phyloP scores from a whole-genome alignment of 192 early-diverging fungal species.

The Physocladia obscura region DNA sequence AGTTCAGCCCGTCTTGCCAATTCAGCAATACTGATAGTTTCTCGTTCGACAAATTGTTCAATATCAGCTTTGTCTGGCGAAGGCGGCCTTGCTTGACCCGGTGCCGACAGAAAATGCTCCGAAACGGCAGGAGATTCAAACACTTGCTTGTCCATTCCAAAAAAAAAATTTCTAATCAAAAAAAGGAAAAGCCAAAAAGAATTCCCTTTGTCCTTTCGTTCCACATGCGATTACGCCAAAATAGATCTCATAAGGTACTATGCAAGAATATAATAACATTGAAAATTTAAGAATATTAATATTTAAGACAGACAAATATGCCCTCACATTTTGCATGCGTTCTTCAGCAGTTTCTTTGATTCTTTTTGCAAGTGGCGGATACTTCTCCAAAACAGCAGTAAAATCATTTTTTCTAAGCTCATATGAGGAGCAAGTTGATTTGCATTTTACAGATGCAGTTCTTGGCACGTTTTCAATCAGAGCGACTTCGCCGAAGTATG shows the following conservation, averaged over 20 bases:
- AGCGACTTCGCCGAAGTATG: conserved; percentile 62
- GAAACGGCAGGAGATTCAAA: conserved; percentile 11
- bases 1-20: too few relatives aligned
- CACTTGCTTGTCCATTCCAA: background rate
- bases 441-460: conserved; percentile 45
- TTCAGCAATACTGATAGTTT: too few relatives aligned
- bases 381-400: conserved; percentile 32
- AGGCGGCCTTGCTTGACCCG: background rate
- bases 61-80: background rate
- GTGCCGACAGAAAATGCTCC: background rate
- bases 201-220: too few relatives aligned
- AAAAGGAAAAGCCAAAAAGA: background rate
- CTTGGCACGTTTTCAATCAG: conserved; percentile 52
- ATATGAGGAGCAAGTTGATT: conserved; percentile 40
- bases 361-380: conserved; percentile 32
- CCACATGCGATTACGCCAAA: conserved; percentile 30
- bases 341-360: conserved; percentile 45
- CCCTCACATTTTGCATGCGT: conserved; percentile 38
- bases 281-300: background rate
- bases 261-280: background rate
- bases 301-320: background rate
- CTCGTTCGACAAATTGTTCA: background rate
- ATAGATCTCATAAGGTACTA: conserved; percentile 49
- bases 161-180: background rate
- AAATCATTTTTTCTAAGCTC: conserved; percentile 41